Conservation (phyloP, 2,329 filamentous ascomycete genomes). For the Alternaria gaisen region DNA sequence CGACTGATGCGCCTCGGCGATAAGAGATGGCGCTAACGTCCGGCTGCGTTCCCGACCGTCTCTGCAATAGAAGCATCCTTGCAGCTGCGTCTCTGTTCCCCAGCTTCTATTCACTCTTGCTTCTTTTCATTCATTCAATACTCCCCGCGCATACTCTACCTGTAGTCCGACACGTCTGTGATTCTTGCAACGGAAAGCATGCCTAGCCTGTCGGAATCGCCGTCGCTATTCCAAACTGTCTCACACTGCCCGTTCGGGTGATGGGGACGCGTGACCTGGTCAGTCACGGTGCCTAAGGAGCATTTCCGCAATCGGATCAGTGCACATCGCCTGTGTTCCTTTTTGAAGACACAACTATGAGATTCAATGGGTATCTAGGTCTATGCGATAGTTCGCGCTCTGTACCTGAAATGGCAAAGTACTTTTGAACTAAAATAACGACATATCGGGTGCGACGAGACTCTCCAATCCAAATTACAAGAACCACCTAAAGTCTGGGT, state of each 20-base stretch:
- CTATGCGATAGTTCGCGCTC: neutral
- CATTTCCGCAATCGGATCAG: slow-evolving; percentile 3
- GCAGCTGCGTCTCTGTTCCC: neutral
- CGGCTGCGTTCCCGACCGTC: neutral
- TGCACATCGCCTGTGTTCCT: neutral
- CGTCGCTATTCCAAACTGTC: neutral
- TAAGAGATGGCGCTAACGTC: slow-evolving; percentile 29
- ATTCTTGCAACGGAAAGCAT: too few species aligned
- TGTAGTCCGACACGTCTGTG: too few species aligned
- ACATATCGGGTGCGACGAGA: neutral
- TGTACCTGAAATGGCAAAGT: neutral
- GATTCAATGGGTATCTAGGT: slow-evolving; percentile 1
- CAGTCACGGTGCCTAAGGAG: slow-evolving; percentile 5
- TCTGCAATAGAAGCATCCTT: neutral
- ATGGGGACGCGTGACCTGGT: slow-evolving; percentile 17
- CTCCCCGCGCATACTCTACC: too few species aligned
- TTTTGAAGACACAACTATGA: neutral
- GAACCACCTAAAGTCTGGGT: slow-evolving; percentile 58
- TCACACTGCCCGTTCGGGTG: slow-evolving; percentile 13
- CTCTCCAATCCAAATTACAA: slow-evolving; percentile 25
- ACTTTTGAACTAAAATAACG: neutral
- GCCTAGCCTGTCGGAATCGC: too few species aligned
- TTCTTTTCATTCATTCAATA: neutral
- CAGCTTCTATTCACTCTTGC: neutral
- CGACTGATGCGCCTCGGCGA: slow-evolving; percentile 31